Percentiles rank a stretch among this genome's conserved stretches.
These are phyloP conservation scores for Sporothrix inflata DNA, from an alignment of 2,329 filamentous ascomycete species.

Conservation along the genomic window DNA sequence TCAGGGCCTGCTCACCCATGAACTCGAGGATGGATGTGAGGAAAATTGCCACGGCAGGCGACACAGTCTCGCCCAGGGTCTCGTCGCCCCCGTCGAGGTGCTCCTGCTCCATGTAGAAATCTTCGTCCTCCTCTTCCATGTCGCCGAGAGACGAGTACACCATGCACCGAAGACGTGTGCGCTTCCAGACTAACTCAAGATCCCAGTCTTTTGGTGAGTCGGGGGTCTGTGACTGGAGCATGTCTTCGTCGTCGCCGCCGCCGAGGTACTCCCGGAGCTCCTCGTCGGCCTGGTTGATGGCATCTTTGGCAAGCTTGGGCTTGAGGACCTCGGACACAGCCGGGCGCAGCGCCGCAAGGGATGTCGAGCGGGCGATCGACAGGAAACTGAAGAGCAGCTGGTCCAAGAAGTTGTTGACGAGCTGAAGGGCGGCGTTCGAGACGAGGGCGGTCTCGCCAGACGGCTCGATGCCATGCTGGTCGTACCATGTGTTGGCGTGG, in stretches of 20 bases:
- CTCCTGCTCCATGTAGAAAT: conserved; percentile 81
- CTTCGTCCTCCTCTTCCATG: conserved; percentile 97
- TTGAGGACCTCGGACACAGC: conserved; percentile 87
- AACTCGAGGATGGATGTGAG: conserved; percentile 93
- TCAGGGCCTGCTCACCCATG: conserved; percentile 85
- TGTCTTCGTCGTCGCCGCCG: conserved; percentile 74
- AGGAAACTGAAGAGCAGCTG: conserved; percentile 91
- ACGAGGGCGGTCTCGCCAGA: conserved; percentile 72
- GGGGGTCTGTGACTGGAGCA: conserved; percentile 57
- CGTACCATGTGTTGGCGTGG: conserved; percentile 69
- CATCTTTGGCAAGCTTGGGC: conserved; percentile 78
- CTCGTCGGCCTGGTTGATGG: conserved; percentile 46
- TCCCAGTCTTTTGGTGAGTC: conserved; percentile 71
- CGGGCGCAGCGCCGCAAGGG: conserved; percentile 72
- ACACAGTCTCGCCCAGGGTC: conserved; percentile 69
- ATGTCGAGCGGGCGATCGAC: conserved; percentile 76
- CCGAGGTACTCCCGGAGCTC: conserved; percentile 81
- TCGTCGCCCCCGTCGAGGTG: conserved; percentile 65
- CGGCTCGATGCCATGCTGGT: conserved; percentile 67
- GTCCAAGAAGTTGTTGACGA: conserved; percentile 92
- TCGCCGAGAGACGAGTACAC: conserved; percentile 96
- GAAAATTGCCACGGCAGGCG: conserved; percentile 92
- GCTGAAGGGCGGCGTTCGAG: conserved; percentile 69
- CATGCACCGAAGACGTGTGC: conserved; percentile 92
- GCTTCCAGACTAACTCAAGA: conserved; percentile 90